Evolutionary conservation across 768 basidiomycete species (phyloP).

Genomic region (Phlebiopsis gigantea): DNA sequence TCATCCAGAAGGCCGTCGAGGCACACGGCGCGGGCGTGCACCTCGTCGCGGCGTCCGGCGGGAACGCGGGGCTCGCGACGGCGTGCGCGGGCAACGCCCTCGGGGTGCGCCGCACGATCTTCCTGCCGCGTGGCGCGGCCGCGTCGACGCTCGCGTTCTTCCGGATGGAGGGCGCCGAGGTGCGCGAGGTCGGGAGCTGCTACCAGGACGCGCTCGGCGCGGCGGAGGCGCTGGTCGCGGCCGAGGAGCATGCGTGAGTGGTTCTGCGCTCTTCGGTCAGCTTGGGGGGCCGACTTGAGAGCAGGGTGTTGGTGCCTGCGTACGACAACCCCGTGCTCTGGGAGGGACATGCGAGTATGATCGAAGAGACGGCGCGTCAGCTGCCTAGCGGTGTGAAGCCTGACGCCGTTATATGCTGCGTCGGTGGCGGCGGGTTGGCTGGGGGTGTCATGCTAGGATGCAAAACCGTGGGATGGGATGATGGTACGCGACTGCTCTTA

Average conservation of each 20-base stretch:
- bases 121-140: slow-evolving; percentile 51
- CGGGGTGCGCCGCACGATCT: slow-evolving; percentile 59
- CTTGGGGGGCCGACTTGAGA: neutral
- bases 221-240: slow-evolving; percentile 41
- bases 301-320: slow-evolving; percentile 62
- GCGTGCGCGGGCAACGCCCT: slow-evolving; percentile 57
- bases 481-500: slow-evolving; percentile 42
- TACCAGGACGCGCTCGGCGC: slow-evolving; percentile 54
- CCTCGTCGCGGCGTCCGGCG: slow-evolving; percentile 66
- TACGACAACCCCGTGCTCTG: slow-evolving; percentile 67
- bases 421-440: slow-evolving; percentile 70
- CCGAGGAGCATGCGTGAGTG: slow-evolving; percentile 50
- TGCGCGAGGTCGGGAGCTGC: slow-evolving; percentile 50
- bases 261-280: neutral
- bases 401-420: slow-evolving; percentile 71
- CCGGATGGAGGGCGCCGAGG: slow-evolving; percentile 47
- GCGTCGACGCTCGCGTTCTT: slow-evolving; percentile 46
- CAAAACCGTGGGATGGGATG: slow-evolving; percentile 57
- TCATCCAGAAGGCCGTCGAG: slow-evolving; percentile 46
- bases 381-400: slow-evolving; percentile 41
- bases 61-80: slow-evolving; percentile 76
- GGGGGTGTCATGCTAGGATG: slow-evolving; percentile 72
- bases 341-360: slow-evolving; percentile 75
- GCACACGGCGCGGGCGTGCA: slow-evolving; percentile 51
- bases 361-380: slow-evolving; percentile 56